Evolutionary conservation across 78 protist species (phyloP), one percentile per base, ranked within the genome.

Genomic region (Neovahlkampfia damariscottae): DNA sequence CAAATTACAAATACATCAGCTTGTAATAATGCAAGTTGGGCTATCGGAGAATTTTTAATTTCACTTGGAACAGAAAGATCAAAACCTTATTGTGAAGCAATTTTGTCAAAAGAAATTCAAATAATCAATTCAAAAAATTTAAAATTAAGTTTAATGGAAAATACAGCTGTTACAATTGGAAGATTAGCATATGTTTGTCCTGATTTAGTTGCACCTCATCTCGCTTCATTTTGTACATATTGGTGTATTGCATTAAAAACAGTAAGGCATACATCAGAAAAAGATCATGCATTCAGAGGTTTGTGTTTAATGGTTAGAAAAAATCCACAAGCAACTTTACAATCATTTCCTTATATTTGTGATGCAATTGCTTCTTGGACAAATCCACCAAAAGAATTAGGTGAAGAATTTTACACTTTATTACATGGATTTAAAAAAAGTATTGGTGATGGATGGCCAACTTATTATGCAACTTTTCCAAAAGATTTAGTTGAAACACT

Each of bases 1-100:
- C 31, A 27, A 36, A 86, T 74, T 39, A 81, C 77, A 30, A 35
- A 7, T 40, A 4, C 77, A 7, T 67, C 87, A 9, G 89, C 82
- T 19, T 88, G 93, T 82, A 88, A 86, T 83, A 92, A 92, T 70
- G 92, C 96, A 8, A 27, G 76, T 70, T 92, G 96, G 96, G 89
- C 93, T 2, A 1, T 90, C 9, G 93, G 94, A 6, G 94, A 90
- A 73, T 58, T 92, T 35, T 74, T 86, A 10, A 38, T 87, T 8
- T 35, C 74, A 59, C 66, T 83, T 38, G 80, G 87, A 3, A 40
- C 10, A 0, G 81, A 70, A 6, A 76, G 88, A n/a, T n/a, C n/a
- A 30, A 37, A 41, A 27, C 85, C 92, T 8, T 84, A 32, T 31
- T 71, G 76, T 5, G 37, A 32, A 1, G 36, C 9, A 1, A 67